Evolutionary conservation across 1,284 basidiomycete genomes (phyloP).

Genomic region (Tetrapyrgos nigripes): DNA sequence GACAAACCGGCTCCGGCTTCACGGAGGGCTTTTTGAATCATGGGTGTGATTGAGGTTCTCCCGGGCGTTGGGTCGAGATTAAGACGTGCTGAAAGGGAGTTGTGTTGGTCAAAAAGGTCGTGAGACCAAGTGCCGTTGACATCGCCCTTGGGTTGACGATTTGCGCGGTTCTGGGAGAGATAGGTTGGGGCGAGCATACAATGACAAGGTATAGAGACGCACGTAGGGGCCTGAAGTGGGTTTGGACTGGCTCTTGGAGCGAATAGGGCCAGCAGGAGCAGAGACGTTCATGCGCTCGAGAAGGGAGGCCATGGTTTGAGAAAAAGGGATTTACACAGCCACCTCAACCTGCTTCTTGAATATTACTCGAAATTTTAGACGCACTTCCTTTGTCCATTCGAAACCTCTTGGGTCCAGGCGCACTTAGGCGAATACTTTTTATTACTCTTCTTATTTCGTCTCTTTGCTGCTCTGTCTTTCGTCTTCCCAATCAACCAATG

Average conservation of each 20-base stretch:
- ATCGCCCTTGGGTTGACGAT: constrained; percentile 67
- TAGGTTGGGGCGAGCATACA: constrained; percentile 25
- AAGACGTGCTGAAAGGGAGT: constrained; percentile 69
- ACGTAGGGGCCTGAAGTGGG: constrained; percentile 67
- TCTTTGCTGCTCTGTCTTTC: background rate
- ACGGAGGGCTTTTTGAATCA: constrained; percentile 62
- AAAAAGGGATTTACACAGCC: constrained; percentile 6
- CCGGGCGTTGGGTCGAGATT: constrained; percentile 45
- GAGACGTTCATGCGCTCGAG: constrained; percentile 69
- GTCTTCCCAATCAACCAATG: background rate
- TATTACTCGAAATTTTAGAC: background rate
- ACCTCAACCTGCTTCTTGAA: background rate
- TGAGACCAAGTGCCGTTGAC: constrained; percentile 74
- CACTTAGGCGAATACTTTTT: background rate
- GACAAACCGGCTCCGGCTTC: constrained; percentile 49
- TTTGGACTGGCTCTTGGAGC: constrained; percentile 52
- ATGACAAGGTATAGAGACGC: constrained; percentile 47
- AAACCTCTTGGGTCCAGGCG: background rate
- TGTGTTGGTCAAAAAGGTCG: constrained; percentile 69
- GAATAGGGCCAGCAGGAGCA: constrained; percentile 60
- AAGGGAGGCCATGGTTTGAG: constrained; percentile 59
- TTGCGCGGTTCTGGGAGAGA: constrained; percentile 51
- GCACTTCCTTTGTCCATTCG: background rate
- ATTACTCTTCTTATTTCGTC: background rate
- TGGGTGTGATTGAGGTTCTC: constrained; percentile 50